A percentile compares a stretch with the other conserved stretches of the same genome.
Conservation (phyloP, 805 yeast genomes). For the Blastobotrys peoriensis region DNA sequence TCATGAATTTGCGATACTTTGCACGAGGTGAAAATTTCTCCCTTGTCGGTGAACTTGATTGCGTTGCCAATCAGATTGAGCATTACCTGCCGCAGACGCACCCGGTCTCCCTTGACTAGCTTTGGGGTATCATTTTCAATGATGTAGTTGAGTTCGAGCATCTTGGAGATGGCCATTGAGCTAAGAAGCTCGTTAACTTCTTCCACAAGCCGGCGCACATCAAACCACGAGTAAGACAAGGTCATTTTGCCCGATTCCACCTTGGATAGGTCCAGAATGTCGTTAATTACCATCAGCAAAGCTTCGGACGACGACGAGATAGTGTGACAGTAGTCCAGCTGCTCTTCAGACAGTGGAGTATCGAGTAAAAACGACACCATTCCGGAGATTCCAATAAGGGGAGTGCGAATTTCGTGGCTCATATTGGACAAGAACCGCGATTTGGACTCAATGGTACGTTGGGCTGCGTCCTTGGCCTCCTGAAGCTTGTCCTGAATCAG, state of each 20-base stretch:
- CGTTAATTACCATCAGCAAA: constrained; percentile 30
- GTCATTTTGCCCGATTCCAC: constrained; percentile 34
- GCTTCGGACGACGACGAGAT: constrained; percentile 31
- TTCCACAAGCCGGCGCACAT: constrained; percentile 28
- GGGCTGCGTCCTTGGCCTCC: constrained; percentile 33
- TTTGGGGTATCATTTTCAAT: constrained; percentile 28
- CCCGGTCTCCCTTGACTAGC: constrained; percentile 30
- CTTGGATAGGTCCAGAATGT: constrained; percentile 31
- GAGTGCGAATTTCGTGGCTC: constrained; percentile 34
- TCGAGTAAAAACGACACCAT: constrained; percentile 32
- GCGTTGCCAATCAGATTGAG: constrained; percentile 32
- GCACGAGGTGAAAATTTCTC: constrained; percentile 29
- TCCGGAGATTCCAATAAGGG: constrained; percentile 33
- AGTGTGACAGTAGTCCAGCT: constrained; percentile 32
- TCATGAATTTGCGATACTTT: constrained; percentile 9
- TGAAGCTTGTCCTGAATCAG: constrained; percentile 28
- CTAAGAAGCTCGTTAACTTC: constrained; percentile 30
- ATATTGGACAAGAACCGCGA: constrained; percentile 32
- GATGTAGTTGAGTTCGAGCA: constrained; percentile 28
- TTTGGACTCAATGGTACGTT: constrained; percentile 32
- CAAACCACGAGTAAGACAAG: constrained; percentile 26
- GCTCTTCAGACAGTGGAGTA: constrained; percentile 28
- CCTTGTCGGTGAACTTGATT: constrained; percentile 29
- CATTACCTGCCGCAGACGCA: constrained; percentile 30
- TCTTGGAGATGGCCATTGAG: constrained; percentile 30